phyloP scores from a whole-genome alignment of 805 yeast genomes.

The Kodamaea kaohsiungensis region DNA sequence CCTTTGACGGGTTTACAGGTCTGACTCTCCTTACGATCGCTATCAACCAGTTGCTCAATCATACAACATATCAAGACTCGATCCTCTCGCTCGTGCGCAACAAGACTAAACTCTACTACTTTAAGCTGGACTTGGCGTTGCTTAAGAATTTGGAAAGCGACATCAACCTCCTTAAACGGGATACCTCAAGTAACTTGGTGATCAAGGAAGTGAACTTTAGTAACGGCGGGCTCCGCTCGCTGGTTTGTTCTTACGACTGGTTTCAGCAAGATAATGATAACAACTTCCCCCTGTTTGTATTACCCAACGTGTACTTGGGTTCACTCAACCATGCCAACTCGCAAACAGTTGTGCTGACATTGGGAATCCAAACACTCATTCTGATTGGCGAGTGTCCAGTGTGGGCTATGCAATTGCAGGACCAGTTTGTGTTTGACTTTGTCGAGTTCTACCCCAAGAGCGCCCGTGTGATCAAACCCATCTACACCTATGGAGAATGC shows the following conservation, averaged over 20 bases:
- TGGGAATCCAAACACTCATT: constrained; percentile 26
- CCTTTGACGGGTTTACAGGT: constrained; percentile 42
- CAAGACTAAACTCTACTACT: constrained; percentile 27
- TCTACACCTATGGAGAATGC: constrained; percentile 13
- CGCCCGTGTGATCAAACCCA: constrained; percentile 1
- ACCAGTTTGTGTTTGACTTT: constrained; percentile 13
- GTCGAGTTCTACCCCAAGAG: constrained; percentile 1
- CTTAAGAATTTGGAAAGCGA: constrained; percentile 32
- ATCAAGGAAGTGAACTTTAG: constrained; percentile 2
- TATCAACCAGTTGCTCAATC: constrained; percentile 16
- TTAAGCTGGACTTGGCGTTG: constrained; percentile 30
- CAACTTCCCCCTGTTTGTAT: constrained; percentile 37
- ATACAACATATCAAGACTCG: constrained; percentile 25
- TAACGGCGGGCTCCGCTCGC: background rate
- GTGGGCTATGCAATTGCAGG: constrained; percentile 26
- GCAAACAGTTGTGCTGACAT: constrained; percentile 23
- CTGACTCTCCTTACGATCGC: constrained; percentile 20
- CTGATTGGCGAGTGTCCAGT: constrained; percentile 39
- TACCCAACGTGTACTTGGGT: constrained; percentile 32
- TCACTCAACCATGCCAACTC: constrained; percentile 37
- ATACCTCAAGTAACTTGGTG: constrained; percentile 6
- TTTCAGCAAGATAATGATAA: constrained; percentile 30
- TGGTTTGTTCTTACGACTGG: constrained; percentile 29
- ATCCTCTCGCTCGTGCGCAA: constrained; percentile 16
- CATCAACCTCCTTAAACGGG: constrained; percentile 25